phyloP scores from a whole-genome alignment of 78 protist genomes.

The Fonticula alba region DNA sequence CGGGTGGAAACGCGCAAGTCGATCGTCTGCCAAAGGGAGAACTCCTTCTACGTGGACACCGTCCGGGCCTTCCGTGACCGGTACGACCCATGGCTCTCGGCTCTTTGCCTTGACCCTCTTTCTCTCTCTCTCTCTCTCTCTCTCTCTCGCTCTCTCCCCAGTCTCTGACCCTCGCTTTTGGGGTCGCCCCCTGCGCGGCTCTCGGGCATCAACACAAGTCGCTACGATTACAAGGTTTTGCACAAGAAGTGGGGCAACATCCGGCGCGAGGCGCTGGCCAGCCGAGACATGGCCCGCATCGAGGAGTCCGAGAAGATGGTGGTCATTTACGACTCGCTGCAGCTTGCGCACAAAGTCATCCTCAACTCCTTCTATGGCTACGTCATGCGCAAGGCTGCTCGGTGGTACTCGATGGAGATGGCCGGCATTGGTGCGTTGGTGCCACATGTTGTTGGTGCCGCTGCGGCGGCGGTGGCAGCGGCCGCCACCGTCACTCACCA shows the following conservation, averaged over 20 bases:
- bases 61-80: conserved; percentile 86
- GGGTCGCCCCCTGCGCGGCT: too few relatives aligned
- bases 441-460: background rate
- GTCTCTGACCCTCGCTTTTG: too few relatives aligned
- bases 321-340: conserved; percentile 92
- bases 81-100: background rate
- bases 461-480: too few relatives aligned
- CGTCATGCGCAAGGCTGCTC: conserved; percentile 93
- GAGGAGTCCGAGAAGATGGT: conserved; percentile 25
- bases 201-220: too few relatives aligned
- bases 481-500: background rate
- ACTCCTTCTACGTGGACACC: conserved; percentile 91
- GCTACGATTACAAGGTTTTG: conserved; percentile 75
- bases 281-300: background rate
- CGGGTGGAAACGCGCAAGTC: conserved; percentile 7
- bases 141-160: too few relatives aligned
- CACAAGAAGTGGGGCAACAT: conserved; percentile 52
- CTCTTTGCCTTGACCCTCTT: too few relatives aligned
- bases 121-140: too few relatives aligned
- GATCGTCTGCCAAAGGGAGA: conserved; percentile 95
- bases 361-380: conserved; percentile 98
- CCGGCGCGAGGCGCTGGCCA: conserved; percentile 25
- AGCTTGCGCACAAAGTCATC: conserved; percentile 96
- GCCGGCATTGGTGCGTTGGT: conserved; percentile 70
- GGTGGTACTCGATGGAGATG: conserved; percentile 99